Base-by-base conservation (phyloP, 805 yeast genomes). In the Gaillardinia entomophila region DNA sequence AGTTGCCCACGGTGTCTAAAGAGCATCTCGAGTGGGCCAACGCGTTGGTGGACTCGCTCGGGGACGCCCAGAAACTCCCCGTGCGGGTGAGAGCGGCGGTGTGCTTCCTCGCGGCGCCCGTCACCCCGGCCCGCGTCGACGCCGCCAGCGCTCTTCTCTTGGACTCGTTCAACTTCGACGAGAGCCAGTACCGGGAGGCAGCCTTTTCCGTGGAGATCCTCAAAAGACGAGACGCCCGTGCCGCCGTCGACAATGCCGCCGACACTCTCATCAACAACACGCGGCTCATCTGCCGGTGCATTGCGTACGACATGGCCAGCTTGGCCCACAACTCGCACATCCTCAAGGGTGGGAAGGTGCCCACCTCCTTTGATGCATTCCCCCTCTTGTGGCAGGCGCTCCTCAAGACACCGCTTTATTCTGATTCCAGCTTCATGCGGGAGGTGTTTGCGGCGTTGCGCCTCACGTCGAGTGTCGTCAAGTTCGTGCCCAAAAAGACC, bases 1-100 rank as follows among this genome's bases (percentile, higher is more conserved):
- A 53, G 32, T 47, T 79, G 18, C 40, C 40, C 4, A 26, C 27
- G 32, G 45, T 43, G 3, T 14, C 30, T 38, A 28, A 40, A 51
- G 12, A 55, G 33, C 13, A 32, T 2, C 39, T 49, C 10, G 53
- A 55, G 22, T 82, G 89, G 89, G 68, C 76, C 23, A 49, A 55
- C 15, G 55, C 68, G 1, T 62, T 77, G 24, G 52, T 62, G 29
- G 51, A 55, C 12, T 57, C 78, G 2, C 51, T 79, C 23, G 49
- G 67, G 1, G 60, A 62, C 1, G 55, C 80, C 0, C 79, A 76
- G 37, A 61, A 61, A 31, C 74, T 74, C 24, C 75, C 74, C 26
- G 65, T 76, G 32, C 70, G 71, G 2, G 71, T 76, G 28, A 71
- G 71, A 32, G 52, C 76, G 4, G 71, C 79, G 8, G 61, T 67